These are phyloP conservation scores for Sutorius eximius DNA, from an alignment of 1,284 basidiomycete species.

Conservation along the genomic window DNA sequence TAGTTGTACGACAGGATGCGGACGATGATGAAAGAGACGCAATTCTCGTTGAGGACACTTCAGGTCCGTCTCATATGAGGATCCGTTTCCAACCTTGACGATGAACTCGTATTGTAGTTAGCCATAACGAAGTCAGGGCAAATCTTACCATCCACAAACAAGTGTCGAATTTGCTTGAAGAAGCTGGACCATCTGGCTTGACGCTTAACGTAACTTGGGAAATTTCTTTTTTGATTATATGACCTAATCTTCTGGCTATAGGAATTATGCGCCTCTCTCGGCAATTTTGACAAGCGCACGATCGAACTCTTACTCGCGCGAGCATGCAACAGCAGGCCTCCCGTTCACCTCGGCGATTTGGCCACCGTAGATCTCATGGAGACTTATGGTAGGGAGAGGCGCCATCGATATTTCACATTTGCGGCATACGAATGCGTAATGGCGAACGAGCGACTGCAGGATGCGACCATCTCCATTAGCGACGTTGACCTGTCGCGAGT, in stretches of 20 bases:
- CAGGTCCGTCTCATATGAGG: slow-evolving; percentile 12
- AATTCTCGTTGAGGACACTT: slow-evolving; percentile 20
- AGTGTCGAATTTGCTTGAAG: slow-evolving; percentile 66
- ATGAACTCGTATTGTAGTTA: slow-evolving; percentile 16
- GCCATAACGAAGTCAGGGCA: slow-evolving; percentile 45
- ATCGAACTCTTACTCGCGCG: slow-evolving; percentile 74
- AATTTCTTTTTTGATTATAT: slow-evolving; percentile 1
- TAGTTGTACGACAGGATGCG: slow-evolving; percentile 35
- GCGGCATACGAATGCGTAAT: slow-evolving; percentile 58
- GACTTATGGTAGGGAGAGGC: slow-evolving; percentile 74
- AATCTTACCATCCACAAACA: slow-evolving; percentile 74
- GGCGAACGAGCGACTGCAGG: slow-evolving; percentile 57
- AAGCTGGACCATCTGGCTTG: slow-evolving; percentile 63
- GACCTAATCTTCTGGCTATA: slow-evolving; percentile 33
- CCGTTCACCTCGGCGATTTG: slow-evolving; percentile 68
- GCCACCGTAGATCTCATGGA: slow-evolving; percentile 69
- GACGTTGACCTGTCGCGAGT: slow-evolving; percentile 48
- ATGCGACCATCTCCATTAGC: slow-evolving; percentile 41
- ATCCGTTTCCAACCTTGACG: background rate
- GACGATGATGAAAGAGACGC: slow-evolving; percentile 45
- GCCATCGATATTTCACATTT: slow-evolving; percentile 75
- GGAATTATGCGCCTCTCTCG: slow-evolving; percentile 66
- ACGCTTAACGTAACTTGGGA: slow-evolving; percentile 59
- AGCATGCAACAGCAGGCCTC: slow-evolving; percentile 61
- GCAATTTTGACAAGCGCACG: slow-evolving; percentile 74